Conservation (phyloP, 179 eudicot species). For the Corrigiola litoralis region DNA sequence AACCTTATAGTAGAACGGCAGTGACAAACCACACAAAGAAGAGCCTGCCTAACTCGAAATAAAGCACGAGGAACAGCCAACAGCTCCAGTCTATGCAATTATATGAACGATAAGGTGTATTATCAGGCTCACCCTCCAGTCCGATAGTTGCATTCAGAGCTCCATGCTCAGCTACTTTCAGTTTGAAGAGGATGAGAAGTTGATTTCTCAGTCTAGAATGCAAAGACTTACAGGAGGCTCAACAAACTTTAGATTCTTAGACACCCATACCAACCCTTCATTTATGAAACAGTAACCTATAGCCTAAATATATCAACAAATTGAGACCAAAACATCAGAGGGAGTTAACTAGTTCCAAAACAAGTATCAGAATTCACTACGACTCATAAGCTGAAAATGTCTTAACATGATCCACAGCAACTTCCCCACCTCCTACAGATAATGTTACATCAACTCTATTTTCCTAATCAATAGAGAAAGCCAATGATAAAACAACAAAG, state of each 20-base stretch:
- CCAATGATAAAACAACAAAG: neutral
- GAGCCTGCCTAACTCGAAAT: too few species aligned
- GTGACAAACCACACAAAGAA: neutral
- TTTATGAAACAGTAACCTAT: neutral
- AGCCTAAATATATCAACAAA: neutral
- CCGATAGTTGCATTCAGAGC: too few species aligned
- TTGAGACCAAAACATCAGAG: neutral
- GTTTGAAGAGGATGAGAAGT: neutral
- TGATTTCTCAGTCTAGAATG: neutral
- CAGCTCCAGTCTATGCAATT: neutral
- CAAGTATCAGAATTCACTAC: neutral
- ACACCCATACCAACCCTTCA: neutral
- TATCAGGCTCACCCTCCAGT: too few species aligned
- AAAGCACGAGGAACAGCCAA: neutral
- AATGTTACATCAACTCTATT: neutral
- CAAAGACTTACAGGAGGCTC: neutral
- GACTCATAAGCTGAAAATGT: neutral
- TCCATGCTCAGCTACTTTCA: too few species aligned
- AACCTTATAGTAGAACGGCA: too few species aligned
- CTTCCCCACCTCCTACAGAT: neutral
- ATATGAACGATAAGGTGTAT: neutral
- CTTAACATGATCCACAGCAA: neutral
- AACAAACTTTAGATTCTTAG: neutral
- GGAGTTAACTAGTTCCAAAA: neutral
- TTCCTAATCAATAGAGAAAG: neutral